Evolutionary conservation across 2,329 filamentous ascomycete species (phyloP).

Genomic region (Paracoccidioides lutzii): DNA sequence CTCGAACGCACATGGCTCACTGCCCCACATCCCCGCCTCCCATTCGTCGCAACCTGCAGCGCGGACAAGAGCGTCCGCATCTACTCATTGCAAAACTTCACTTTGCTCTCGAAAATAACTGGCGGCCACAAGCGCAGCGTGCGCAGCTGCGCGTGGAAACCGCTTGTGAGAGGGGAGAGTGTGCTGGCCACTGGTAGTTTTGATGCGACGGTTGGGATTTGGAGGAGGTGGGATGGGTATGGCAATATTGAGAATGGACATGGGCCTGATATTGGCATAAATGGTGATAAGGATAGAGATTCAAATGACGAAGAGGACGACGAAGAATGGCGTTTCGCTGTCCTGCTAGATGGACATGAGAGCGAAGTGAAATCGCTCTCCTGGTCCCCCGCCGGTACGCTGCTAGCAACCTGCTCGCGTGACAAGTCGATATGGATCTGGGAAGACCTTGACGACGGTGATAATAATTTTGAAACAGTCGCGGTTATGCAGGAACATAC

Average conservation of each 20-base stretch:
- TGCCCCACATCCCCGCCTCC: conserved; percentile 71
- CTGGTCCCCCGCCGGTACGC: conserved; percentile 50
- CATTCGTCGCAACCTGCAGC: conserved; percentile 78
- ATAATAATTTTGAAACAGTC: conserved; percentile 94
- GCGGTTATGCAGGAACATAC: conserved; percentile 91
- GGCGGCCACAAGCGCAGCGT: conserved; percentile 87
- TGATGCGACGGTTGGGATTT: conserved; percentile 79
- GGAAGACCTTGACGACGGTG: conserved; percentile 77
- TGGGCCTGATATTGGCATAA: conserved; percentile 14
- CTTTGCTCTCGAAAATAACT: conserved; percentile 62
- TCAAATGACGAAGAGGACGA: conserved; percentile 44
- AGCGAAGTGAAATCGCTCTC: conserved; percentile 83
- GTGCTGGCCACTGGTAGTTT: conserved; percentile 88
- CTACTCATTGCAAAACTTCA: conserved; percentile 73
- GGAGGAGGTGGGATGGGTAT: conserved; percentile 51
- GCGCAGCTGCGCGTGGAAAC: conserved; percentile 80
- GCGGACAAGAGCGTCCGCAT: conserved; percentile 76
- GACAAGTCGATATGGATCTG: conserved; percentile 98
- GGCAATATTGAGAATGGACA: conserved; percentile 5
- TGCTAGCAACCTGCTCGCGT: conserved; percentile 77
- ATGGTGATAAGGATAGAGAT: conserved; percentile 24
- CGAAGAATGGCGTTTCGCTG: conserved; percentile 83
- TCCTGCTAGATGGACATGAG: conserved; percentile 89
- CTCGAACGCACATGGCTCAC: conserved; percentile 67
- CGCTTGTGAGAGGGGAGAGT: conserved; percentile 50